Percentiles rank a stretch among this genome's conserved stretches.
Evolutionary conservation across 495 filamentous ascomycete species (phyloP).

Genomic region (Aspergillus hancockii): DNA sequence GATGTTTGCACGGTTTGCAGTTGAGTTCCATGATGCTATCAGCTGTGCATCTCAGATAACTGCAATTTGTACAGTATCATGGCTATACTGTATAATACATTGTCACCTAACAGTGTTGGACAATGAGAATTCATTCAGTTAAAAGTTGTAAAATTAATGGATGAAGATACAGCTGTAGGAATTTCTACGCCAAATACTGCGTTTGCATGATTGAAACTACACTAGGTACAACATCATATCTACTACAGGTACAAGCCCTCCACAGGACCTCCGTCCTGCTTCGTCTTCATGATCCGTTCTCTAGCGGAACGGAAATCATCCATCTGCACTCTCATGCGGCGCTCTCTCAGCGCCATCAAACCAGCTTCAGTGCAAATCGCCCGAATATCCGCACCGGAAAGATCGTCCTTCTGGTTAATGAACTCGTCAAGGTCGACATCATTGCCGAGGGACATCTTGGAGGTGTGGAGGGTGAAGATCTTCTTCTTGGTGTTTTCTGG

Average conservation of each 20-base stretch:
- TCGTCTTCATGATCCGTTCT: constrained; percentile 96
- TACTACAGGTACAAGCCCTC: constrained; percentile 96
- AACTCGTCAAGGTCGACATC: constrained; percentile 99
- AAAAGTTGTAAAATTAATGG: background rate
- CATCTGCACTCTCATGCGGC: constrained; percentile 98
- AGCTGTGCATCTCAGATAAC: no score
- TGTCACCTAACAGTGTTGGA: background rate
- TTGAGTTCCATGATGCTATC: no score
- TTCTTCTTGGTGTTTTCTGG: constrained; percentile 97
- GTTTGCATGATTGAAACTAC: constrained; percentile 11
- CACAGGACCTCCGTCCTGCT: constrained; percentile 91
- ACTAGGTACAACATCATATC: constrained; percentile 19
- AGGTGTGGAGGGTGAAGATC: constrained; percentile 99
- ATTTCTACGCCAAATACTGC: constrained; percentile 18
- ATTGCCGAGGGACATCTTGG: constrained; percentile 94
- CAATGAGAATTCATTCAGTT: background rate
- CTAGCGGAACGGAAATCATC: constrained; percentile 91
- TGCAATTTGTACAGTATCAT: background rate
- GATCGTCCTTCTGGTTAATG: constrained; percentile 96
- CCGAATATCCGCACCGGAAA: constrained; percentile 97
- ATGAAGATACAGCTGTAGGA: background rate
- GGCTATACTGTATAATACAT: background rate
- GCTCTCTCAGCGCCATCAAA: constrained; percentile 90
- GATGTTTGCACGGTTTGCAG: constrained; percentile 44
- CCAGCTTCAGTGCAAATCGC: constrained; percentile 98